phyloP scores from a whole-genome alignment of 2,329 filamentous ascomycete genomes.

The Penicillium sp. region DNA sequence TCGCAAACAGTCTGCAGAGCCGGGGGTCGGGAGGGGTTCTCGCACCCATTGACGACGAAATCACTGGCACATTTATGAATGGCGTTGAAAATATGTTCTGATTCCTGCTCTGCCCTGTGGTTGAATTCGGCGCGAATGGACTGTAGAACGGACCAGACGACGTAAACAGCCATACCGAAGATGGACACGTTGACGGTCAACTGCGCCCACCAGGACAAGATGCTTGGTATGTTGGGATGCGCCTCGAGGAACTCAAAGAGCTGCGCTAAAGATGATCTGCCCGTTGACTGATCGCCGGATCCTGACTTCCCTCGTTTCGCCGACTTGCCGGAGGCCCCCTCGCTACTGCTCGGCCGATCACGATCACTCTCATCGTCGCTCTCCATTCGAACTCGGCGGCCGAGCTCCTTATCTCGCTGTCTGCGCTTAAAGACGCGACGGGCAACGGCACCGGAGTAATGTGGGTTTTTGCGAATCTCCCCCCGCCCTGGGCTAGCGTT shows the following conservation, averaged over 20 bases:
- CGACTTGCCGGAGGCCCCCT: slow-evolving; percentile 38
- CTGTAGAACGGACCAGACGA: slow-evolving; percentile 70
- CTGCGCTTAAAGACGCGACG: slow-evolving; percentile 55
- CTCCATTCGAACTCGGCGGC: slow-evolving; percentile 45
- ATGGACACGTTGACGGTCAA: slow-evolving; percentile 58
- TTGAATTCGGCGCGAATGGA: slow-evolving; percentile 77
- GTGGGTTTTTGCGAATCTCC: slow-evolving; percentile 62
- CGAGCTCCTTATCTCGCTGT: slow-evolving; percentile 52
- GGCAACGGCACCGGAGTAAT: slow-evolving; percentile 51
- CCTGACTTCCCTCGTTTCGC: slow-evolving; percentile 20
- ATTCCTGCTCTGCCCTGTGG: slow-evolving; percentile 70
- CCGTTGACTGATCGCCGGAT: slow-evolving; percentile 31
- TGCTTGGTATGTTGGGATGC: slow-evolving; percentile 67
- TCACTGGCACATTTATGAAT: slow-evolving; percentile 75
- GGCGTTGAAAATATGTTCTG: slow-evolving; percentile 70
- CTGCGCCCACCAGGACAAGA: slow-evolving; percentile 70
- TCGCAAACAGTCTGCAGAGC: slow-evolving; percentile 74
- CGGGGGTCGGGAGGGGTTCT: slow-evolving; percentile 67
- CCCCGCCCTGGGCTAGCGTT: slow-evolving; percentile 62
- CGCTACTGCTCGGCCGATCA: slow-evolving; percentile 43
- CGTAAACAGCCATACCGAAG: slow-evolving; percentile 59
- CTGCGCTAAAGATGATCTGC: slow-evolving; percentile 47
- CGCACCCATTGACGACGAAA: slow-evolving; percentile 78
- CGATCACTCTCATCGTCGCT: slow-evolving; percentile 49
- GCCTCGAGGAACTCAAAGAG: slow-evolving; percentile 67